A percentile compares a stretch with the other conserved stretches of the same genome.
Evolutionary conservation across 805 yeast genomes (phyloP).

Genomic region (Alloascoidea africana): DNA sequence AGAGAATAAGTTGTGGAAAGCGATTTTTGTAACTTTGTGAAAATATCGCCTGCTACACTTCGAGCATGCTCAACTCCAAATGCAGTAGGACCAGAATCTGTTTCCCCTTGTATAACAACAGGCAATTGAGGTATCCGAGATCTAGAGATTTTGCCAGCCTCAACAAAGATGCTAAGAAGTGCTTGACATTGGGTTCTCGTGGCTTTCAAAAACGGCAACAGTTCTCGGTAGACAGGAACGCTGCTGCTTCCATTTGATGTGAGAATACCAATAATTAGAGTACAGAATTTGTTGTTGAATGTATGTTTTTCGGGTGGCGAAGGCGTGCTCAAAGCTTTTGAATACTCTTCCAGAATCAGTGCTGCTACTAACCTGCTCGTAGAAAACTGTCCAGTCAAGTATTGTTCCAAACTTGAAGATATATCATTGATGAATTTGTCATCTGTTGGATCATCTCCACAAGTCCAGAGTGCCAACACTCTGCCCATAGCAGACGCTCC

Average conservation of each 20-base stretch:
- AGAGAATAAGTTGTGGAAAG: conserved; percentile 60
- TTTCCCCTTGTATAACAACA: conserved; percentile 84
- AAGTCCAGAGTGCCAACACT: conserved; percentile 14
- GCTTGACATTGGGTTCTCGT: conserved; percentile 82
- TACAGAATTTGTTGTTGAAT: too few species aligned
- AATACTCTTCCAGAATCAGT: conserved; percentile 57
- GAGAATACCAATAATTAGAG: too few species aligned
- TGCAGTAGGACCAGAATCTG: conserved; percentile 88
- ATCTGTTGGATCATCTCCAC: conserved; percentile 7
- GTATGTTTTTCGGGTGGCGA: too few species aligned
- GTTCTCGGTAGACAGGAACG: conserved; percentile 53
- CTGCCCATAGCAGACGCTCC: conserved; percentile 68
- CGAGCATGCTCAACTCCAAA: conserved; percentile 72
- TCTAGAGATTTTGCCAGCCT: conserved; percentile 57
- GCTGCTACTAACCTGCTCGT: conserved; percentile 69
- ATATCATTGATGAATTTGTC: conserved; percentile 6
- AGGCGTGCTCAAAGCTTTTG: conserved; percentile 13
- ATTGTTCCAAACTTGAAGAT: conserved; percentile 14
- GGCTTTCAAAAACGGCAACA: conserved; percentile 74
- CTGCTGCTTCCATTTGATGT: background rate
- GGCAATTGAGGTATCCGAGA: conserved; percentile 71
- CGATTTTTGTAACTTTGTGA: conserved; percentile 43
- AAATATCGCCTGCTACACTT: conserved; percentile 45
- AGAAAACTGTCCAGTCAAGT: conserved; percentile 48
- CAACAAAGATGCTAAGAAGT: conserved; percentile 61